These are phyloP conservation scores for Ajuga chamaepitys DNA, from an alignment of 257 asterid species.

Conservation along the genomic window DNA sequence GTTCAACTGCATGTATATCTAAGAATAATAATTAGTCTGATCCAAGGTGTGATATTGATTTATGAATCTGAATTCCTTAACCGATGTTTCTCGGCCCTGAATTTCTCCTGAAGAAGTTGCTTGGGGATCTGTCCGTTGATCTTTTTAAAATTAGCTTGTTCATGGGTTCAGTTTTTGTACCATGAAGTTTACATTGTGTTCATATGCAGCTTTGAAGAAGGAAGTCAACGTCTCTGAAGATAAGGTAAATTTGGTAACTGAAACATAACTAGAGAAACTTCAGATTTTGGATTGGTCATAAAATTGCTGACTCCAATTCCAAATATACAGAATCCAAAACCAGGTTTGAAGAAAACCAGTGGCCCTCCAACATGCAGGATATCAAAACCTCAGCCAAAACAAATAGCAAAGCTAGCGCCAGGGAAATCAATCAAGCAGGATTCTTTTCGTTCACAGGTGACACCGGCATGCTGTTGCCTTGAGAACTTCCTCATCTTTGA, in stretches of 20 bases:
- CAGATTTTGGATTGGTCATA: constrained; percentile 3
- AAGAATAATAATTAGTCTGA: not conserved
- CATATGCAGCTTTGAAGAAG: constrained; percentile 47
- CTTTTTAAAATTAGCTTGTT: not conserved
- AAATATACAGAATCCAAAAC: constrained; percentile 38
- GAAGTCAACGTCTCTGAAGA: constrained; percentile 30
- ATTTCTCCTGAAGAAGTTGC: not conserved
- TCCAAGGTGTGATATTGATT: not conserved
- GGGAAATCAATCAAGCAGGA: constrained; percentile 45
- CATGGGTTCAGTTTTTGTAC: constrained; percentile 1
- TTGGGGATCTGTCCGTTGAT: not conserved
- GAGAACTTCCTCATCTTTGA: not conserved
- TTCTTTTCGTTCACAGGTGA: constrained; percentile 37
- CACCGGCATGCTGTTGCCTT: constrained; percentile 28
- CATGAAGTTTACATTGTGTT: constrained; percentile 13
- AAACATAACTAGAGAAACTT: not conserved
- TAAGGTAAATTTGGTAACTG: constrained; percentile 34
- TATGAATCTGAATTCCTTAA: not conserved
- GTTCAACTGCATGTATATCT: not conserved
- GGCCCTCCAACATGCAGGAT: constrained; percentile 31
- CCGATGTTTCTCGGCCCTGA: not conserved
- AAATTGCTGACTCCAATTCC: constrained; percentile 11
- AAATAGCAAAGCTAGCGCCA: constrained; percentile 40
- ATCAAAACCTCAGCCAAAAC: constrained; percentile 50
- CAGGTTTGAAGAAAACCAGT: constrained; percentile 39